Base-by-base conservation (phyloP, 2,329 filamentous ascomycete genomes). In the Magnaporthiopsis rhizophila region DNA sequence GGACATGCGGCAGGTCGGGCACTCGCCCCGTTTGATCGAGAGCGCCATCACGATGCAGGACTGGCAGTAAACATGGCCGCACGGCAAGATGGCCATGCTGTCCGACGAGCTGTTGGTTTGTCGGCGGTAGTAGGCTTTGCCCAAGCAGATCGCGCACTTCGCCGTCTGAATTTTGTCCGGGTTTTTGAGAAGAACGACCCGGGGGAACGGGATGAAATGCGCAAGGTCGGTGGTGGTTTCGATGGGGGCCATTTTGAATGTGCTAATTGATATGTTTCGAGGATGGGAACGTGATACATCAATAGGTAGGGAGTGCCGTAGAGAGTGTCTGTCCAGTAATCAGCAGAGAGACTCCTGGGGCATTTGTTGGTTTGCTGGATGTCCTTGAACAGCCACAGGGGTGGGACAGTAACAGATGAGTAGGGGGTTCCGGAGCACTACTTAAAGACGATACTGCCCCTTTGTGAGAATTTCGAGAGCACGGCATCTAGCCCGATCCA, bases 61-160 rank as follows among this genome's bases (percentile, higher is more conserved):
- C 15, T n/a, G 58, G 26, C 62, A 59, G 21, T 53, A 63, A 11
- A 53, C 36, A 30, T 63, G 62, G 6, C 62, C 62, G 57, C 62
- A 63, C 62, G 62, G 62, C 15, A 63, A 7, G 7, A 63, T 59
- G 12, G 62, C 57, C 62, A 63, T 30, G 9, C 30, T 45, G n/a
- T 63, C 53, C 9, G 24, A 15, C 12, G 26, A 13, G 9, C 24
- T 26, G 57, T 50, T 63, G 21, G 45, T 24, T 21, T 53, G 26
- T 45, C 18, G 57, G 6, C 62, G 62, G 57, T 63, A 63, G 21
- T 59, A 24, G 9, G 56, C 38, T 2, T 30, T 13, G 4, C 53
- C 57, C 0, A 13, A 18, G 38, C 62, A 63, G n/a, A 63, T 63
- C 18, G 36, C 26, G 36, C 62, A 63, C 26, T 59, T 34, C 12